A percentile compares a stretch with the other conserved stretches of the same genome.
phyloP scores from a whole-genome alignment of 768 basidiomycete genomes.

The Astraeus odoratus region DNA sequence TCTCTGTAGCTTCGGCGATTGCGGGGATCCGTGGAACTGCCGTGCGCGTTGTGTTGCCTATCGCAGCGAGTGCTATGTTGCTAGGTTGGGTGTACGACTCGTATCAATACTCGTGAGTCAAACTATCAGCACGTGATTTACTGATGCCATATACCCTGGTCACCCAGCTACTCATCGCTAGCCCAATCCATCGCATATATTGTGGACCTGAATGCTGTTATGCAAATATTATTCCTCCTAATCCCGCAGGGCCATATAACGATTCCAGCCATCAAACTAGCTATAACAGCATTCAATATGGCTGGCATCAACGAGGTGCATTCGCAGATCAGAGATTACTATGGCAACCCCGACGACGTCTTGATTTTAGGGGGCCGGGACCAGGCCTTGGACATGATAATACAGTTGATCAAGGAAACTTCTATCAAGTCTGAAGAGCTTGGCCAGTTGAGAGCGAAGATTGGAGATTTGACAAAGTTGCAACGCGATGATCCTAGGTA shows the following conservation, averaged over 20 bases:
- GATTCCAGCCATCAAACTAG: constrained; percentile 2
- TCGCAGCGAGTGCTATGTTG: not conserved
- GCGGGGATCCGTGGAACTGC: not conserved
- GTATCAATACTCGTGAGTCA: constrained; percentile 7
- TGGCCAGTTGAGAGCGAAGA: constrained; percentile 1
- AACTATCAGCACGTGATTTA: not conserved
- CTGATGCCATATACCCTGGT: not conserved
- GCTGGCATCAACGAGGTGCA: constrained; percentile 3
- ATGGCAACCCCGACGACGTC: not conserved
- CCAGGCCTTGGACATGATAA: constrained; percentile 1
- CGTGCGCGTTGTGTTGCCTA: not conserved
- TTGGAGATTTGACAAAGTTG: not conserved
- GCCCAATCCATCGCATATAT: constrained; percentile 20
- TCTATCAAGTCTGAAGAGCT: constrained; percentile 4
- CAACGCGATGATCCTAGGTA: constrained; percentile 1
- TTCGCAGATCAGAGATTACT: not conserved
- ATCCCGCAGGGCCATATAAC: constrained; percentile 2
- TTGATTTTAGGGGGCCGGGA: constrained; percentile 1
- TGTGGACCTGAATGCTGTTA: constrained; percentile 18
- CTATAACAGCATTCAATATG: not conserved
- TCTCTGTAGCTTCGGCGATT: constrained; percentile 1
- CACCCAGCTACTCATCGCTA: not conserved
- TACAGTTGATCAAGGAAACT: constrained; percentile 1
- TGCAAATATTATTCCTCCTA: constrained; percentile 18
- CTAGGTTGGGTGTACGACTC: constrained; percentile 1